Conservation (phyloP, 495 filamentous ascomycete species). For the Articulospora tetracladia region DNA sequence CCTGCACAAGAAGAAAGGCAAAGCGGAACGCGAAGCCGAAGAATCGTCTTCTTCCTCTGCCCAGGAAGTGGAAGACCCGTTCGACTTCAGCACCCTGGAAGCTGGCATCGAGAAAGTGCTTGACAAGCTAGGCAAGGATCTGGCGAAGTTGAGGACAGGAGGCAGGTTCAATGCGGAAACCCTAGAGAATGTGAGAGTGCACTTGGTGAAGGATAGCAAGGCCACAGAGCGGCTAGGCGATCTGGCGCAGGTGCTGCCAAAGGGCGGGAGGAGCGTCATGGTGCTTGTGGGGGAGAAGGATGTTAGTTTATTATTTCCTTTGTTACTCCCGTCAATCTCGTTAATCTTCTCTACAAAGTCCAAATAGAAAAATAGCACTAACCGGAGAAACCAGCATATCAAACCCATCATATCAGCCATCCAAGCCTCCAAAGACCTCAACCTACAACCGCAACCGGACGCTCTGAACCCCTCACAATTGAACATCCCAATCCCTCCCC, state of each 20-base stretch:
- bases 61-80: slow-evolving; percentile 45
- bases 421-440: slow-evolving; percentile 55
- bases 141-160: slow-evolving; percentile 61
- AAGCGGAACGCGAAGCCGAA: slow-evolving; percentile 18
- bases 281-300: slow-evolving; percentile 62
- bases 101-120: slow-evolving; percentile 53
- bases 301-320: slow-evolving; percentile 34
- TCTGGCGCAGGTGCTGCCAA: slow-evolving; percentile 72
- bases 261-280: slow-evolving; percentile 61
- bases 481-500: slow-evolving; percentile 65
- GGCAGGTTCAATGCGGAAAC: slow-evolving; percentile 66
- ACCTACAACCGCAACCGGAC: slow-evolving; percentile 69
- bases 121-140: slow-evolving; percentile 54
- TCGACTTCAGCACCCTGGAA: slow-evolving; percentile 63
- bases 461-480: slow-evolving; percentile 67
- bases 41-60: slow-evolving; percentile 6
- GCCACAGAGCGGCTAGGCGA: slow-evolving; percentile 59
- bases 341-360: no score
- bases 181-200: slow-evolving; percentile 62
- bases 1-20: slow-evolving; percentile 24
- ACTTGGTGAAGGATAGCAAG: slow-evolving; percentile 49
- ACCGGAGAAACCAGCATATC: slow-evolving; percentile 48
- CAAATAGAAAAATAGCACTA: slow-evolving; percentile 25
- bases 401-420: slow-evolving; percentile 73
- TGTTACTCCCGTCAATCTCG: no score